Evolutionary conservation across 2,329 filamentous ascomycete species (phyloP).

Genomic region (Sphaceloma murrayae): DNA sequence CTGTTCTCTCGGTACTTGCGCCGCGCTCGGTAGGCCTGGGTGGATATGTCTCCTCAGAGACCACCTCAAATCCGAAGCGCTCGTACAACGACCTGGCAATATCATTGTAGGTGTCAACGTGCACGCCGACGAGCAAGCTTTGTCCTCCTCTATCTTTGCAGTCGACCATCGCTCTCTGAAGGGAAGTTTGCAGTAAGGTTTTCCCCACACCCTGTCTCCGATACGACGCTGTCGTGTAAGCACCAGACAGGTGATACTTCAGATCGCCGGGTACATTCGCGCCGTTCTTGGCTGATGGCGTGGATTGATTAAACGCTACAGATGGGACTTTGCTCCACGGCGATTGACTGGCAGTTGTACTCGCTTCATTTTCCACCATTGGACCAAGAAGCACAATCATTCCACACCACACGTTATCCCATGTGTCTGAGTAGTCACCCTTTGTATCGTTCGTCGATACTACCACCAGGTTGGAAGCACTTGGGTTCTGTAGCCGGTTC

Average conservation of each 20-base stretch:
- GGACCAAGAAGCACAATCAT: conserved; percentile 25
- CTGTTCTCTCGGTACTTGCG: conserved; percentile 16
- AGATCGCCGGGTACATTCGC: not conserved
- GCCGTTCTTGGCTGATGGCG: not conserved
- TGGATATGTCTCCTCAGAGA: conserved; percentile 22
- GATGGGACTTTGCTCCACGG: conserved; percentile 15
- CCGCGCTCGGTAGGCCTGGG: conserved; percentile 18
- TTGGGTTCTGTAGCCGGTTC: conserved; percentile 23
- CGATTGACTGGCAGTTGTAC: conserved; percentile 9
- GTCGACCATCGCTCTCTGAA: conserved; percentile 20
- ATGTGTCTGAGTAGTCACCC: conserved; percentile 10
- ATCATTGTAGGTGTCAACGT: conserved; percentile 21
- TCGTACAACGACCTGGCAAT: conserved; percentile 24
- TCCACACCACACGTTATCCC: conserved; percentile 22
- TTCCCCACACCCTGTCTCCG: conserved; percentile 25
- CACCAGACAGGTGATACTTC: conserved; percentile 22
- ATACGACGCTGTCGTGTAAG: conserved; percentile 25
- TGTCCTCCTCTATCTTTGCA: conserved; percentile 22
- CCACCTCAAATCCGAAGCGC: conserved; percentile 24
- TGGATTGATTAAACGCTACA: conserved; percentile 19
- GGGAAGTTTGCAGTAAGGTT: conserved; percentile 24
- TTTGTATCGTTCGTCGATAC: not conserved
- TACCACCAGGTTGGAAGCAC: conserved; percentile 24
- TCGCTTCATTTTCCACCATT: not conserved
- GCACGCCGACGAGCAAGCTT: conserved; percentile 1